phyloP scores from a whole-genome alignment of 2,329 filamentous ascomycete genomes.

The Neofusicoccum cordaticola region DNA sequence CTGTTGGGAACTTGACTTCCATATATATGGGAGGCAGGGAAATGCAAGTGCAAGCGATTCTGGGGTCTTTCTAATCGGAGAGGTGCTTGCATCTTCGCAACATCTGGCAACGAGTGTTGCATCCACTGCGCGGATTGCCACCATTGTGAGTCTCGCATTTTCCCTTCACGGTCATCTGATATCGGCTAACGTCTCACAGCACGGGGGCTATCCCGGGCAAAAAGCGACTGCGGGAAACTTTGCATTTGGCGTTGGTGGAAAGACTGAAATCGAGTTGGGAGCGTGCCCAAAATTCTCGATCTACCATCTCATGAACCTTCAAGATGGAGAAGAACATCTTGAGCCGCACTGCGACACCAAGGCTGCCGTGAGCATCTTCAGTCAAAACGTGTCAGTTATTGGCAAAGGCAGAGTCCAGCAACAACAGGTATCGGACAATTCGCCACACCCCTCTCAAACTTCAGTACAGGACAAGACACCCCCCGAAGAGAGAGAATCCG shows the following conservation, averaged over 20 bases:
- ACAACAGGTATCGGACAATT: background rate
- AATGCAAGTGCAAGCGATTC: too few relatives aligned
- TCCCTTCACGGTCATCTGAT: background rate
- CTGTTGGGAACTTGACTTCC: background rate
- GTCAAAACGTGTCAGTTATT: background rate
- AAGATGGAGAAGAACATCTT: conserved; percentile 24
- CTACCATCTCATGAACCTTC: conserved; percentile 51
- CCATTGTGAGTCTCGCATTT: background rate
- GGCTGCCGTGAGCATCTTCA: background rate
- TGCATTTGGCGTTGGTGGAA: conserved; percentile 43
- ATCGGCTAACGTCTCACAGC: conserved; percentile 30
- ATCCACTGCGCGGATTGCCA: conserved; percentile 39
- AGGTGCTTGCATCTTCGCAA: conserved; percentile 48
- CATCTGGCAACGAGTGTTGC: conserved; percentile 45
- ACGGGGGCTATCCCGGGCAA: conserved; percentile 50
- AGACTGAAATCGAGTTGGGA: conserved; percentile 37
- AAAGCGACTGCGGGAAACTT: conserved; percentile 55
- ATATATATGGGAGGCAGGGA: background rate
- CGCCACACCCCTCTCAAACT: background rate
- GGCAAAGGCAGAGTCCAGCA: background rate
- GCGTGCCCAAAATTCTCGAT: conserved; percentile 46
- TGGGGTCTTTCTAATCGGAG: conserved; percentile 46
- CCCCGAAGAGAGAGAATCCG: background rate
- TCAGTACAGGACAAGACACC: background rate
- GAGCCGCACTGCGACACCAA: background rate